A percentile compares a stretch with the other conserved stretches of the same genome.
phyloP scores from a whole-genome alignment of 1,284 basidiomycete genomes.

The Somion occarium region DNA sequence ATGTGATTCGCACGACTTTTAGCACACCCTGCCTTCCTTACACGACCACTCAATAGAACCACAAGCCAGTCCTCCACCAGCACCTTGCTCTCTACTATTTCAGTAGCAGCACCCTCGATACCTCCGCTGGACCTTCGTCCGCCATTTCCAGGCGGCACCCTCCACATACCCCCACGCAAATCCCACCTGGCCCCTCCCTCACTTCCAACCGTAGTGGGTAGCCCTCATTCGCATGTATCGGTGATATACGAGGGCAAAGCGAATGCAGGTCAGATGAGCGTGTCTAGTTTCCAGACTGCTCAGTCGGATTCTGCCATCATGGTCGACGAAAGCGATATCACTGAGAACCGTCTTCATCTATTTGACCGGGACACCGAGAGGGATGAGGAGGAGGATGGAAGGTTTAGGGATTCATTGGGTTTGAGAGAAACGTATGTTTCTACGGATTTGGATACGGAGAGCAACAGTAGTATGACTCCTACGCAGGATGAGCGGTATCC shows the following conservation, averaged over 20 bases:
- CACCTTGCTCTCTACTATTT: constrained; percentile 41
- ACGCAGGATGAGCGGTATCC: not conserved
- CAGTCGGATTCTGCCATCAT: constrained; percentile 26
- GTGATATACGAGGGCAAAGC: constrained; percentile 40
- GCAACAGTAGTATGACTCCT: not conserved
- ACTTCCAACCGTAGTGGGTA: constrained; percentile 24
- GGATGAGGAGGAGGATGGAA: constrained; percentile 4
- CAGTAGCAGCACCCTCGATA: constrained; percentile 39
- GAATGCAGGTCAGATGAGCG: constrained; percentile 35
- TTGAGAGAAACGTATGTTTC: not conserved
- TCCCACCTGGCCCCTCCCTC: constrained; percentile 25
- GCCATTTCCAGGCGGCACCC: constrained; percentile 41
- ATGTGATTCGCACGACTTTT: constrained; percentile 1
- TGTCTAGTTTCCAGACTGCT: constrained; percentile 60
- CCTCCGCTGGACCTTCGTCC: constrained; percentile 55
- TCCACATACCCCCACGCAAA: constrained; percentile 27
- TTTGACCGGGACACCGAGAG: too few species aligned
- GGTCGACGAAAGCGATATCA: constrained; percentile 6
- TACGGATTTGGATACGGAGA: not conserved
- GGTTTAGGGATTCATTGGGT: not conserved
- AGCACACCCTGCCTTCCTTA: constrained; percentile 39
- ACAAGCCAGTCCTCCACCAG: constrained; percentile 53
- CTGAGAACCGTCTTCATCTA: too few species aligned
- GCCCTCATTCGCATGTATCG: constrained; percentile 23
- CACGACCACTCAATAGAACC: constrained; percentile 50